phyloP scores from a whole-genome alignment of 2,329 filamentous ascomycete species.

The Penicillium sp. region DNA sequence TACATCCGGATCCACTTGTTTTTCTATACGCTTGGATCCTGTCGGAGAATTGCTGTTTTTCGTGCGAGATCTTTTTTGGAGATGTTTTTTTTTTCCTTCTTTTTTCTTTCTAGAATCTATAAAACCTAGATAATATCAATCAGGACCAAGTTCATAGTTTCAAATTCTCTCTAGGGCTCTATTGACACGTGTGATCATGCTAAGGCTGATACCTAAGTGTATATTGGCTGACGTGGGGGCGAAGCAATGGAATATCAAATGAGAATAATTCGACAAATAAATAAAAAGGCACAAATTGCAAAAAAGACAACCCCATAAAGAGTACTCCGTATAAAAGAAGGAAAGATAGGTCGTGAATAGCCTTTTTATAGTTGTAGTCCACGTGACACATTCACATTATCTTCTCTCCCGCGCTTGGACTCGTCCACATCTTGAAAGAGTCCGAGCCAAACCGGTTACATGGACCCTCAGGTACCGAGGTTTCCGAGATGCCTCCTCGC shows the following conservation, averaged over 20 bases:
- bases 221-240: neutral
- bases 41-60: conserved; percentile 3
- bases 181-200: neutral
- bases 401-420: conserved; percentile 7
- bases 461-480: neutral
- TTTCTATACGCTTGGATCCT: conserved; percentile 5
- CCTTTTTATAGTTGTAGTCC: conserved; percentile 6
- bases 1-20: conserved; percentile 17
- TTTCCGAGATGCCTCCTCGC: conserved; percentile 37
- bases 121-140: neutral
- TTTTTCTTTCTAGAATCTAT: neutral
- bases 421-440: neutral
- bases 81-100: neutral
- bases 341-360: neutral
- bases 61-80: neutral
- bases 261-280: neutral
- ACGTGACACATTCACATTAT: conserved; percentile 3
- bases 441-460: conserved; percentile 9
- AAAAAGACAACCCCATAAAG: neutral
- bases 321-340: neutral
- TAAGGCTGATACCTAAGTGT: neutral
- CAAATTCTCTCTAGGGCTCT: neutral
- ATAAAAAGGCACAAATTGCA: neutral
- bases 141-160: neutral
- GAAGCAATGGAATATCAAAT: neutral